Evolutionary conservation across 306 rosid genomes (phyloP).

Genomic region (Myrica gale): DNA sequence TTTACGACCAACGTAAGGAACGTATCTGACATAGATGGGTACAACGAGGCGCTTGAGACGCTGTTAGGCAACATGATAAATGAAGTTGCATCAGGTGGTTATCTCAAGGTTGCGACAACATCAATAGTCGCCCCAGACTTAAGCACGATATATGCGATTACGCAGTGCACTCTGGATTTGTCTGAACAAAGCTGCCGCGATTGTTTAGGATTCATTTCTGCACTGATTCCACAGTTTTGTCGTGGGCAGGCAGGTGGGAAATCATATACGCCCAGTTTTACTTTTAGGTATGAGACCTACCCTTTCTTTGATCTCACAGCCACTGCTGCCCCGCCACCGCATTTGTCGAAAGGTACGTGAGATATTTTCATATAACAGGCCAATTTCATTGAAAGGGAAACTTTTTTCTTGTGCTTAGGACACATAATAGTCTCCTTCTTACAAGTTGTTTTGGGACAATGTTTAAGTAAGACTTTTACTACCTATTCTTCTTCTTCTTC

Average conservation of each 20-base stretch:
- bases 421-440: too few relatives aligned
- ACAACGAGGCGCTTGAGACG: not conserved
- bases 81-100: not conserved
- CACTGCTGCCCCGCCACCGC: too few relatives aligned
- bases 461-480: too few relatives aligned
- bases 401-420: too few relatives aligned
- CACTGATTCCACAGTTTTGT: not conserved
- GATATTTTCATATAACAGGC: not conserved
- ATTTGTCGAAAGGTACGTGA: not conserved
- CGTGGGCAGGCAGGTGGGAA: not conserved
- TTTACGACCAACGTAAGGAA: not conserved
- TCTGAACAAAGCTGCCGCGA: not conserved
- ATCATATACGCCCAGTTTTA: constrained; percentile 17
- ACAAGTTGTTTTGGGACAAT: too few relatives aligned
- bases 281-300: not conserved
- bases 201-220: not conserved
- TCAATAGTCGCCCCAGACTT: not conserved
- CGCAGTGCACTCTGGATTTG: constrained; percentile 28
- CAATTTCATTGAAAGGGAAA: not conserved
- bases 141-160: not conserved
- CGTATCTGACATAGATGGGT: constrained; percentile 13
- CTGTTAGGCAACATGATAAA: not conserved
- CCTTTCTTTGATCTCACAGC: not conserved
- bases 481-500: not conserved
- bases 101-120: not conserved